These are phyloP conservation scores for Hyphodiscus sp. DNA, from an alignment of 2,329 filamentous ascomycete species.

Conservation along the genomic window DNA sequence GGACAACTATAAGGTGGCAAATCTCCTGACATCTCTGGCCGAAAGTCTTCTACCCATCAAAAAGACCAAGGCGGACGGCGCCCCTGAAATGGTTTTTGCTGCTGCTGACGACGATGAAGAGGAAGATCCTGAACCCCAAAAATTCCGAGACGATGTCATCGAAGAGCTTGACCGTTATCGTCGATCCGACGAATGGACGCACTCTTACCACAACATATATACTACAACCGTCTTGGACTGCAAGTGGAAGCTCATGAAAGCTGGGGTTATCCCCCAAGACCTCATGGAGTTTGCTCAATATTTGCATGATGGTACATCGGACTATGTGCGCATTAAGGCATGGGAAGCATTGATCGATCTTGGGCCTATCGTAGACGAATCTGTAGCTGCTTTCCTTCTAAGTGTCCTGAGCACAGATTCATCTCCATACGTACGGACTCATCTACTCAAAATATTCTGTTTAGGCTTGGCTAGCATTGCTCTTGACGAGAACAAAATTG, in stretches of 20 bases:
- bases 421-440: constrained; percentile 56
- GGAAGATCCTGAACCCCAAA: constrained; percentile 37
- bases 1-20: constrained; percentile 83
- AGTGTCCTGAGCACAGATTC: constrained; percentile 53
- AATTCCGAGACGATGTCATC: constrained; percentile 39
- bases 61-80: constrained; percentile 22
- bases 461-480: constrained; percentile 57
- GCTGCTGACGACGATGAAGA: constrained; percentile 37
- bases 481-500: constrained; percentile 47
- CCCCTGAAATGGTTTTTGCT: constrained; percentile 29
- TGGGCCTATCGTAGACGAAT: constrained; percentile 50
- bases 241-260: constrained; percentile 57
- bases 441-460: constrained; percentile 52
- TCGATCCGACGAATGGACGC: constrained; percentile 62
- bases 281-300: constrained; percentile 56
- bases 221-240: constrained; percentile 57
- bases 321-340: constrained; percentile 58
- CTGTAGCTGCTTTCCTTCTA: constrained; percentile 50
- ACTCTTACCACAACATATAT: constrained; percentile 62
- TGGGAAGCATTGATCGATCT: constrained; percentile 59
- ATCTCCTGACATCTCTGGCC: constrained; percentile 61
- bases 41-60: constrained; percentile 49
- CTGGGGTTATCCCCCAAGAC: constrained; percentile 48
- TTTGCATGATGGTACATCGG: constrained; percentile 55
- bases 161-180: constrained; percentile 62